Conservation (phyloP, 176 grass and related monocot genomes). For the Avena eriantha region DNA sequence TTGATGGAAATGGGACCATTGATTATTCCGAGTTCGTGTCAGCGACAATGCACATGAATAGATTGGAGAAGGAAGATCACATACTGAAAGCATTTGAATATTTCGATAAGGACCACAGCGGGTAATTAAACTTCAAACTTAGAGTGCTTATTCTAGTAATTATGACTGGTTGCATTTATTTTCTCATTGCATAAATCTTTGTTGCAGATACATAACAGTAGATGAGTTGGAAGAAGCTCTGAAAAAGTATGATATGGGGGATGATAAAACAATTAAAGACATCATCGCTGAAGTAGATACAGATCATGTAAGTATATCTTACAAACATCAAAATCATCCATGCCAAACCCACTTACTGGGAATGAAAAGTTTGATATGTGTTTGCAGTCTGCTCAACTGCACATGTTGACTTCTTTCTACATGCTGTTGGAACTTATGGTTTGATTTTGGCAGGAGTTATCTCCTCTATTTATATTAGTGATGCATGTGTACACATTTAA, state of each 20-base stretch:
- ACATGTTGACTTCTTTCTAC: constrained; percentile 6
- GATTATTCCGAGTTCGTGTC: constrained; percentile 97
- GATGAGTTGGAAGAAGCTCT: constrained; percentile 99
- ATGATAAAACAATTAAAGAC: constrained; percentile 98
- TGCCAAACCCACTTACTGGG: background rate
- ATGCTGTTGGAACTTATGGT: background rate
- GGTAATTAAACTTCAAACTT: constrained; percentile 60
- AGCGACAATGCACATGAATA: constrained; percentile 99
- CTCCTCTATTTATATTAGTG: constrained; percentile 3
- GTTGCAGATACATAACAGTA: constrained; percentile 87
- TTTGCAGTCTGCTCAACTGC: constrained; percentile 11
- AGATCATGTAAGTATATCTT: constrained; percentile 70
- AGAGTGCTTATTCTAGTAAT: background rate
- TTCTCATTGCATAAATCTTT: constrained; percentile 42
- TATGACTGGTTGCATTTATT: constrained; percentile 33
- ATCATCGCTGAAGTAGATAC: constrained; percentile 97
- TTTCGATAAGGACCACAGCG: constrained; percentile 97
- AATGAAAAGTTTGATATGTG: background rate
- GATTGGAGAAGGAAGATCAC: constrained; percentile 94
- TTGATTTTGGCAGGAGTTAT: background rate
- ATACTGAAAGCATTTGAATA: constrained; percentile 98
- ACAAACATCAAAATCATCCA: constrained; percentile 2
- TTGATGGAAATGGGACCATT: constrained; percentile 99
- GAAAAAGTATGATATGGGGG: constrained; percentile 95
- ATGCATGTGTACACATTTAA: constrained; percentile 4